Evolutionary conservation across 2,329 filamentous ascomycete species (phyloP).

Genomic region (Aspergillus ochraceoroseus): DNA sequence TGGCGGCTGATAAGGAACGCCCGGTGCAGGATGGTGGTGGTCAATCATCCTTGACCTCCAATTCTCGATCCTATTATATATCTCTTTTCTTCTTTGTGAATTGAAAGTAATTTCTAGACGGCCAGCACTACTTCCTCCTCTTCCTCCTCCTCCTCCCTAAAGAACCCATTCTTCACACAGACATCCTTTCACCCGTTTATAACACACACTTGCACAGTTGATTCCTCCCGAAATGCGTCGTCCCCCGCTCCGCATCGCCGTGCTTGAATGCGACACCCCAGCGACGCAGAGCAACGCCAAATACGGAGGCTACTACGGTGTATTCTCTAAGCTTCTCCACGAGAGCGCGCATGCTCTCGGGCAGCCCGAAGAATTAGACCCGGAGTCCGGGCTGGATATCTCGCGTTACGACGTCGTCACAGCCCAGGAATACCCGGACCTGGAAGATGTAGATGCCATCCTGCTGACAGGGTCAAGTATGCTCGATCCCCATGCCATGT

Average conservation of each 20-base stretch:
- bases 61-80: too few relatives aligned
- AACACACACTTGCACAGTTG: too few relatives aligned
- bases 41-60: too few relatives aligned
- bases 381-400: conserved; percentile 51
- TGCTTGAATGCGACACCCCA: conserved; percentile 83
- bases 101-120: too few relatives aligned
- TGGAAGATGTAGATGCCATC: conserved; percentile 73
- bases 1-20: too few relatives aligned
- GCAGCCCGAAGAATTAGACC: conserved; percentile 30
- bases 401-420: conserved; percentile 67
- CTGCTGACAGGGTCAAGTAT: conserved; percentile 68
- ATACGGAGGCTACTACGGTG: conserved; percentile 67
- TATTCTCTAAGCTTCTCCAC: conserved; percentile 60
- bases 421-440: conserved; percentile 62
- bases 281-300: conserved; percentile 58
- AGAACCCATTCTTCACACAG: too few relatives aligned
- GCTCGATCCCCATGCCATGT: too few relatives aligned
- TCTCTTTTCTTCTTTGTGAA: too few relatives aligned
- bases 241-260: conserved; percentile 65
- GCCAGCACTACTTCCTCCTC: too few relatives aligned
- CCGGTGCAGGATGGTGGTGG: too few relatives aligned
- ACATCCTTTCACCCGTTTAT: too few relatives aligned
- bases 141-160: too few relatives aligned
- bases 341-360: conserved; percentile 49
- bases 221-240: conserved; percentile 33